Base-by-base conservation (phyloP, 495 filamentous ascomycete genomes). In the Cenococcum geophilum region DNA sequence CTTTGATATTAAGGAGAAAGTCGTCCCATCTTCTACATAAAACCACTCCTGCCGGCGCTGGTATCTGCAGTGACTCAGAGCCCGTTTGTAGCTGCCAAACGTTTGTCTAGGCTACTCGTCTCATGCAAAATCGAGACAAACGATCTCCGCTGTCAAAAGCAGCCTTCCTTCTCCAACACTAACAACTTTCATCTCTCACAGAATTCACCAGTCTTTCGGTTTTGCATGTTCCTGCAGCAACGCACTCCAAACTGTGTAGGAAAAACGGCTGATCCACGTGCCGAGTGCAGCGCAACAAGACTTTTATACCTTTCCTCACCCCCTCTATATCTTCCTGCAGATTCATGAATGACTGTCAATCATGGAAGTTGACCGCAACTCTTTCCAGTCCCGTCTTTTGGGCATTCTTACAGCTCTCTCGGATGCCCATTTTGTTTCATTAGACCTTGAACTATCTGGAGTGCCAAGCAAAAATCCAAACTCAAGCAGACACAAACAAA, bases 401-500 rank as follows among this genome's bases (percentile, higher is more conserved):
- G 70, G 71, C 18, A 78, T 92, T 20, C 70, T 92, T 6, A 67
- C 79, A 9, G 76, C 79, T 18, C 81, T 92, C 35, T 74, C 80
- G 18, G 73, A 80, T 18, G 78, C 86, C 21, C 75, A 77, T 25
- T 92, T 89, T 66, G 84, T 93, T 2, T 70, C 86, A 0, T 69
- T 93, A 42, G 90, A 93, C 65, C 75, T 91, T 22, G 90, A 95
- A 70, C 80, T 93, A 63, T 88, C 84, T 4, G 89, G 89, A 0
- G 84, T 95, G 49, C 59, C 72, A 20, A 65, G 74, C 45, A 68
- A 70, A 22, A 22, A 63, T 57, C 55, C 52, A 45, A 57, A 55
- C 54, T 32, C 21, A 27, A 50, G 58, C 54, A 48, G 62, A 57
- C 37, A 56, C 3, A 58, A 48, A 23, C 58, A 56, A 27, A 77